Percentiles rank a stretch among this genome's conserved stretches.
Evolutionary conservation across 148 eudicot genomes (phyloP).

Genomic region (Rhododendron ovatum): DNA sequence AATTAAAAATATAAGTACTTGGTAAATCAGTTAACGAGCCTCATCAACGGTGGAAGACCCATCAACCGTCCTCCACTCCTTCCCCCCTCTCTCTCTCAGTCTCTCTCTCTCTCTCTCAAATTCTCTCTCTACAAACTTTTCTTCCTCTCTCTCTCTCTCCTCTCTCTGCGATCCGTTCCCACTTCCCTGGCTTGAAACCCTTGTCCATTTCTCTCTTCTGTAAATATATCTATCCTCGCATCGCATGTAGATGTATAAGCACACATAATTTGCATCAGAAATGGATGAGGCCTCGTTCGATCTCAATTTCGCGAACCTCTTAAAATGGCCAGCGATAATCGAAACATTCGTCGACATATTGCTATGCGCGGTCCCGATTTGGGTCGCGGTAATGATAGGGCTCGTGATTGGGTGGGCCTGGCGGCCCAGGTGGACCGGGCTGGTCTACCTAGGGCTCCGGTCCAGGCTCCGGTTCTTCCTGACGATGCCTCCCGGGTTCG

Average conservation of each 20-base stretch:
- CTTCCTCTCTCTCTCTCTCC: neutral
- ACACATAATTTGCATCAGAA: neutral
- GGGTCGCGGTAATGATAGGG: conserved; percentile 83
- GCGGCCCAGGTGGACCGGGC: conserved; percentile 83
- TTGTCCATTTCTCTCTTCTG: neutral
- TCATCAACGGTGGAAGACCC: neutral
- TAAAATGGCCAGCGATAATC: conserved; percentile 41
- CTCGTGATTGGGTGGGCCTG: conserved; percentile 89
- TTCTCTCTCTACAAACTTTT: neutral
- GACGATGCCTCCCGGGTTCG: conserved; percentile 44
- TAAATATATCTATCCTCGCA: neutral
- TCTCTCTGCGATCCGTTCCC: neutral
- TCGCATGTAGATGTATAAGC: neutral
- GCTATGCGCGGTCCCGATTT: conserved; percentile 78
- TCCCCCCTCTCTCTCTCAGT: too few relatives aligned
- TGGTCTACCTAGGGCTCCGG: conserved; percentile 43
- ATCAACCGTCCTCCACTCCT: neutral
- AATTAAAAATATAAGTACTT: too few relatives aligned
- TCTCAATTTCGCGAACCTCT: conserved; percentile 25
- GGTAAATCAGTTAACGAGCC: neutral
- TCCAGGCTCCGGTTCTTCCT: conserved; percentile 32
- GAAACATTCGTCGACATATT: conserved; percentile 88
- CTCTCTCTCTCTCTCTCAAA: neutral
- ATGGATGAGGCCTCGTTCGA: conserved; percentile 39
- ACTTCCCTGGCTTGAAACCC: conserved; percentile 5